Evolutionary conservation across 352 stramenopile species (phyloP).

Genomic region (Phytopythium aichiense): DNA sequence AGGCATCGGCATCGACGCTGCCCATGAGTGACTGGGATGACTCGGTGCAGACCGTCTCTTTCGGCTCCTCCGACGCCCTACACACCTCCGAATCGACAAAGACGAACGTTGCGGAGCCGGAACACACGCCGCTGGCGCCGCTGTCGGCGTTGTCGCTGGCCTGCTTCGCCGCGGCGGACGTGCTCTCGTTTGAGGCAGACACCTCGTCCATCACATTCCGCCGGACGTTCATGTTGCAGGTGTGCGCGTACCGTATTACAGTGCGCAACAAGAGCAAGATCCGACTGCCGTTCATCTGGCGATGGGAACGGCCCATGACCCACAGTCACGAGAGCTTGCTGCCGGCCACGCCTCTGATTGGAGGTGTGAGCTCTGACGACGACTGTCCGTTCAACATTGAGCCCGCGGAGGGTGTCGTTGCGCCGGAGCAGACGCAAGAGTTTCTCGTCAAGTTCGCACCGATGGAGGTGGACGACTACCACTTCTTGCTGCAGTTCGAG

Average conservation of each 20-base stretch:
- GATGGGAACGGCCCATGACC: conserved; percentile 28
- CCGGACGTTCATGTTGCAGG: conserved; percentile 86
- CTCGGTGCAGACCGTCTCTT: conserved; percentile 56
- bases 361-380: conserved; percentile 24
- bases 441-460: conserved; percentile 89
- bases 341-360: conserved; percentile 3
- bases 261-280: conserved; percentile 78
- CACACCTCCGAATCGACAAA: conserved; percentile 10
- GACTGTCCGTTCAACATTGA: conserved; percentile 88
- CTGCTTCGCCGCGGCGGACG: conserved; percentile 70
- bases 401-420: conserved; percentile 55
- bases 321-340: conserved; percentile 8
- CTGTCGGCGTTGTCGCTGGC: conserved; percentile 35
- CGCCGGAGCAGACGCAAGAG: conserved; percentile 42
- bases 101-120: conserved; percentile 34
- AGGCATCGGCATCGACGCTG: conserved; percentile 8
- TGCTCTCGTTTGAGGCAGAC: conserved; percentile 55
- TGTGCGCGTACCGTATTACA: conserved; percentile 65
- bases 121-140: conserved; percentile 33
- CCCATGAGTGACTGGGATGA: conserved; percentile 73
- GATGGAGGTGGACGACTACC: conserved; percentile 88
- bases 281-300: conserved; percentile 49
- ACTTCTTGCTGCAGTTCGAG: conserved; percentile 61
- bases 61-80: conserved; percentile 19
- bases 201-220: conserved; percentile 62